Evolutionary conservation across 1,284 basidiomycete species (phyloP).

Genomic region (Microstroma glucosiphilum): DNA sequence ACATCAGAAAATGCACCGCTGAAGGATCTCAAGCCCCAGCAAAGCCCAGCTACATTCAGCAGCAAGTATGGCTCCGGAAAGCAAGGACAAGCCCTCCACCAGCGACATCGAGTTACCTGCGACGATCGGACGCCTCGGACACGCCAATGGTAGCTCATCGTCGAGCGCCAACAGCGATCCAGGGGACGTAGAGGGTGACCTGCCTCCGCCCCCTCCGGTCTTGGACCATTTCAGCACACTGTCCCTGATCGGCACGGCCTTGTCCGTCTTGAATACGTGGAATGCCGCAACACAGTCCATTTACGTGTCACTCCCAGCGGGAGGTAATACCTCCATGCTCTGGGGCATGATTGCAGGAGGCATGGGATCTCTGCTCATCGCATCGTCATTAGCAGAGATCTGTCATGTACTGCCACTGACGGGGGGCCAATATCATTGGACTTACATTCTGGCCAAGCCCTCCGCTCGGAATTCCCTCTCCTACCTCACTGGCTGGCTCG

Average conservation of each 20-base stretch:
- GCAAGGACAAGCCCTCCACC: no score
- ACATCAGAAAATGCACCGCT: no score
- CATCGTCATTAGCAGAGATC: slow-evolving; percentile 21
- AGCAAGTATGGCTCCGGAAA: no score
- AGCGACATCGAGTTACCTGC: no score
- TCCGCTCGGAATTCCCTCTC: slow-evolving; percentile 10
- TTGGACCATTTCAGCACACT: slow-evolving; percentile 23
- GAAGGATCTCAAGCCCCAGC: no score
- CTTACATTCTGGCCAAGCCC: slow-evolving; percentile 19
- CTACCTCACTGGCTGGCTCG: slow-evolving; percentile 22
- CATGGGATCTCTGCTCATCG: slow-evolving; percentile 18
- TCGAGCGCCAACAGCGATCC: no score
- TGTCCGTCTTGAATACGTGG: slow-evolving; percentile 30
- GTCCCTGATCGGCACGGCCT: slow-evolving; percentile 23
- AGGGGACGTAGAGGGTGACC: no score
- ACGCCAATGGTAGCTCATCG: no score
- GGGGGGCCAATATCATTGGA: slow-evolving; percentile 29
- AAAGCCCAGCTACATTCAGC: no score
- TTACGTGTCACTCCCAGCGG: slow-evolving; percentile 21
- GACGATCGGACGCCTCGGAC: no score
- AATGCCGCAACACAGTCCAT: slow-evolving; percentile 20
- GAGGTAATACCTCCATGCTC: slow-evolving; percentile 20
- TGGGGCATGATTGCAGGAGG: slow-evolving; percentile 22
- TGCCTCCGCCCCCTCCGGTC: no score
- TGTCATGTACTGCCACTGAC: slow-evolving; percentile 23